Evolutionary conservation across 2,329 filamentous ascomycete genomes (phyloP).

Genomic region (Fusarium neocosmosporiellum): DNA sequence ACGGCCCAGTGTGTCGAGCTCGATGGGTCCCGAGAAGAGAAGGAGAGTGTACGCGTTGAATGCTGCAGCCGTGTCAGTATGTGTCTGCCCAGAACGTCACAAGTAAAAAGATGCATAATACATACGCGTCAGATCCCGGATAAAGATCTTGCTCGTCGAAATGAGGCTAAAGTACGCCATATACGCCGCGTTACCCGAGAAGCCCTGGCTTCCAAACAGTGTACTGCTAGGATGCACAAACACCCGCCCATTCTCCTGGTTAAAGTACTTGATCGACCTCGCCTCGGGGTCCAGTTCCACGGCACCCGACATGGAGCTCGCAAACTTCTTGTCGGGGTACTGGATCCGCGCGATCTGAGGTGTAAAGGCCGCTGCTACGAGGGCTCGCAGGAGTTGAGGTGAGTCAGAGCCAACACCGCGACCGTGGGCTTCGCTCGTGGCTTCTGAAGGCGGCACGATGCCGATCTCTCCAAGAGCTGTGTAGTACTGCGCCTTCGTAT

Average conservation of each 20-base stretch:
- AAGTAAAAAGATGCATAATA: slow-evolving; percentile 39
- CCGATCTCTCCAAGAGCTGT: slow-evolving; percentile 87
- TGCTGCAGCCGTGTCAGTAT: slow-evolving; percentile 58
- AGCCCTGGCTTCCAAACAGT: slow-evolving; percentile 84
- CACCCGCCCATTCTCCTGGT: slow-evolving; percentile 84
- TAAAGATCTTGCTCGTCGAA: slow-evolving; percentile 90
- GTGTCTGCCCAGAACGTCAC: neutral
- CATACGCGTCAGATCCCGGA: slow-evolving; percentile 89
- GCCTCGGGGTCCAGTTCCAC: slow-evolving; percentile 95
- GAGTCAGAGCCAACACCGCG: slow-evolving; percentile 43
- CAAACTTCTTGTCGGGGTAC: slow-evolving; percentile 96
- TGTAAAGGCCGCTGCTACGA: slow-evolving; percentile 79
- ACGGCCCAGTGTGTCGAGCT: slow-evolving; percentile 86
- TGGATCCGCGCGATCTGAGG: slow-evolving; percentile 93
- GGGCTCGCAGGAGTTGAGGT: slow-evolving; percentile 70
- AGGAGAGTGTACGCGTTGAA: slow-evolving; percentile 92
- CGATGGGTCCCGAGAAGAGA: slow-evolving; percentile 86
- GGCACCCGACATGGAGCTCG: slow-evolving; percentile 85
- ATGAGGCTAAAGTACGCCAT: slow-evolving; percentile 94
- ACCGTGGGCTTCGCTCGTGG: slow-evolving; percentile 45
- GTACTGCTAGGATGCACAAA: slow-evolving; percentile 94
- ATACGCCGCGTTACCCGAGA: slow-evolving; percentile 79
- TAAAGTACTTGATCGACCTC: slow-evolving; percentile 91
- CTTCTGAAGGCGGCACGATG: slow-evolving; percentile 67
- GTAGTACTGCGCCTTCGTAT: slow-evolving; percentile 87